A percentile compares a stretch with the other conserved stretches of the same genome.
phyloP scores from a whole-genome alignment of 2,329 filamentous ascomycete genomes.

The Aspergillus awamori region DNA sequence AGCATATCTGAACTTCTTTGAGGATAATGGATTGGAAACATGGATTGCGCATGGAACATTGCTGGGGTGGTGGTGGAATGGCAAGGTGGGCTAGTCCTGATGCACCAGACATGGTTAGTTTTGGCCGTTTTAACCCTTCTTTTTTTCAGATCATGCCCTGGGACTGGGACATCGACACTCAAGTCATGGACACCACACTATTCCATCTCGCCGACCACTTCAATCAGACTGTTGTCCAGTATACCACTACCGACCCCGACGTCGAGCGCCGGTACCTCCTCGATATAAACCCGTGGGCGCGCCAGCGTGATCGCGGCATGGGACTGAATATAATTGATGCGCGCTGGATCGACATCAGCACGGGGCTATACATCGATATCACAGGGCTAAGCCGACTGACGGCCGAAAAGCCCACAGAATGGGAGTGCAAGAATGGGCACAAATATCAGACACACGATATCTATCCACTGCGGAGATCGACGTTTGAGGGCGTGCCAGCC shows the following conservation, averaged over 20 bases:
- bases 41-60: constrained; percentile 87
- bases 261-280: constrained; percentile 65
- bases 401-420: constrained; percentile 63
- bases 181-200: constrained; percentile 70
- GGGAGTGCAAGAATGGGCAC: constrained; percentile 81
- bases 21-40: constrained; percentile 69
- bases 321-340: constrained; percentile 82
- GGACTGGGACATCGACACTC: constrained; percentile 84
- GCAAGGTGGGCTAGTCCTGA: constrained; percentile 48
- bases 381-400: constrained; percentile 73
- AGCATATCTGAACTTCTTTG: constrained; percentile 71
- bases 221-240: constrained; percentile 67
- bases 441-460: constrained; percentile 70
- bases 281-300: constrained; percentile 74
- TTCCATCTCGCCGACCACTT: constrained; percentile 64
- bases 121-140: not conserved
- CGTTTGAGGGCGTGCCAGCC: constrained; percentile 73
- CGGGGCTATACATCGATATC: constrained; percentile 81
- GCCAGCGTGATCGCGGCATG: constrained; percentile 63
- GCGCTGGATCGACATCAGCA: constrained; percentile 76
- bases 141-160: constrained; percentile 68
- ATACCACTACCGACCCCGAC: constrained; percentile 43
- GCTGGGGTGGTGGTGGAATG: constrained; percentile 89
- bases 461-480: constrained; percentile 72
- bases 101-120: not conserved